Conservation (phyloP, 2,329 filamentous ascomycete genomes). For the Fusarium sp. region DNA sequence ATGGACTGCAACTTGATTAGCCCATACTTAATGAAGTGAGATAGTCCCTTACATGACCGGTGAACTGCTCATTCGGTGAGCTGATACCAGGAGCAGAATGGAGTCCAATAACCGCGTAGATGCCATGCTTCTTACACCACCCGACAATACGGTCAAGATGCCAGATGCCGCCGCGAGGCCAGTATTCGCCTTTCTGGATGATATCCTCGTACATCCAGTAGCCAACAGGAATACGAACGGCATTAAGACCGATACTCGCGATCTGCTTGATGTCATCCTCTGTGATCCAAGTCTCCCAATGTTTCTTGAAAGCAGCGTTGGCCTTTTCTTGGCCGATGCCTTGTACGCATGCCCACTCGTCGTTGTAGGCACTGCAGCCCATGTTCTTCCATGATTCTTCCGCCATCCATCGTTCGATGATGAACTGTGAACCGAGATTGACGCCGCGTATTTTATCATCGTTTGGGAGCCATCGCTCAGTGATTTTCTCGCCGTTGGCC, state of each 20-base stretch:
- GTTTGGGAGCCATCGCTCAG: slow-evolving; percentile 20
- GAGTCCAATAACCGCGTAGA: slow-evolving; percentile 42
- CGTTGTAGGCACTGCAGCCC: slow-evolving; percentile 39
- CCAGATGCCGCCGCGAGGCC: slow-evolving; percentile 35
- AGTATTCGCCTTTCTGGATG: slow-evolving; percentile 32
- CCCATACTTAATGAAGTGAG: accelerated
- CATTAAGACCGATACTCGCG: slow-evolving; percentile 34
- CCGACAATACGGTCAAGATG: slow-evolving; percentile 42
- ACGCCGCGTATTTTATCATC: slow-evolving; percentile 38
- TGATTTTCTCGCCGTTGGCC: neutral
- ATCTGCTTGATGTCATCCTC: slow-evolving; percentile 39
- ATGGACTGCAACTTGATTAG: neutral
- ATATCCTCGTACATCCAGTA: slow-evolving; percentile 43
- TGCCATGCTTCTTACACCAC: slow-evolving; percentile 35
- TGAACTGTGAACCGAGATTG: slow-evolving; percentile 42
- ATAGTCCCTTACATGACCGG: slow-evolving; percentile 34
- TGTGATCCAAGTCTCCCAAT: slow-evolving; percentile 41
- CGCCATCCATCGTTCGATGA: slow-evolving; percentile 42
- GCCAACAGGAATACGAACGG: slow-evolving; percentile 41
- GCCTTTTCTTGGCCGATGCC: slow-evolving; percentile 37
- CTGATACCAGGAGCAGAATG: slow-evolving; percentile 39
- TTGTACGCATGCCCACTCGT: slow-evolving; percentile 41
- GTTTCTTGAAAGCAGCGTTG: slow-evolving; percentile 34
- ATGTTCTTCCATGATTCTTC: slow-evolving; percentile 36
- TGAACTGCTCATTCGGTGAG: slow-evolving; percentile 38